Percentiles rank a stretch among this genome's conserved stretches.
phyloP scores from a whole-genome alignment of 169 alveolate genomes.

The Eimeria tenella region DNA sequence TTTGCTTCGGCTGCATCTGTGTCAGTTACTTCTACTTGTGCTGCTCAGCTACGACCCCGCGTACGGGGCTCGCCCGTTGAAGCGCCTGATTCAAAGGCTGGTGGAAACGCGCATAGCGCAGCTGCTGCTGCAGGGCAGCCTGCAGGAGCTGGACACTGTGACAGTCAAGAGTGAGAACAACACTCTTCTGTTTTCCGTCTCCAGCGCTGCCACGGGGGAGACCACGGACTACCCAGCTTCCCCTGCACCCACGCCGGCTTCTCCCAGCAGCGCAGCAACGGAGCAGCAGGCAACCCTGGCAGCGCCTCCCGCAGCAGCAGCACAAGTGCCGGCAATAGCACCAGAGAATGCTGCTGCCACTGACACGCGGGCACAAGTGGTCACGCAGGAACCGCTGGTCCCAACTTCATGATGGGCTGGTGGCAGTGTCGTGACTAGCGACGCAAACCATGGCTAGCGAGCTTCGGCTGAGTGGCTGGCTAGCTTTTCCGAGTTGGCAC shows the following conservation, averaged over 20 bases:
- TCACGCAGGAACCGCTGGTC: not conserved
- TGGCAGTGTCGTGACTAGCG: too few relatives aligned
- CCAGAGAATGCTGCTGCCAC: not conserved
- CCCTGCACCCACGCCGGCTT: not conserved
- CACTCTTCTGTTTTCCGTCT: not conserved
- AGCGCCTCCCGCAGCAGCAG: not conserved
- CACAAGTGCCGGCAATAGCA: not conserved
- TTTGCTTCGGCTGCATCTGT: not conserved
- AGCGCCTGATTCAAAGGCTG: constrained; percentile 90
- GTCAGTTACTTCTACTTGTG: not conserved
- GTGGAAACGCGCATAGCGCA: constrained; percentile 90
- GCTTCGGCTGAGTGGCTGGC: too few relatives aligned
- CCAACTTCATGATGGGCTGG: too few relatives aligned
- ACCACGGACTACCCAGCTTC: not conserved
- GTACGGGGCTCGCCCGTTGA: constrained; percentile 92
- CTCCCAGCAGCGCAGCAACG: not conserved
- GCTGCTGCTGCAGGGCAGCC: constrained; percentile 86
- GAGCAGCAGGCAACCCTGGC: not conserved
- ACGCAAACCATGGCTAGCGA: too few relatives aligned
- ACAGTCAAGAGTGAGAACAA: constrained; percentile 78
- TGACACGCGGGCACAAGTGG: not conserved
- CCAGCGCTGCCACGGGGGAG: not conserved
- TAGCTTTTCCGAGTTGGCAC: too few relatives aligned
- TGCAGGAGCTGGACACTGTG: constrained; percentile 85
- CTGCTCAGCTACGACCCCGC: constrained; percentile 89